Conservation (phyloP, 73 alveolate genomes). For the Tetrahymena borealis region DNA sequence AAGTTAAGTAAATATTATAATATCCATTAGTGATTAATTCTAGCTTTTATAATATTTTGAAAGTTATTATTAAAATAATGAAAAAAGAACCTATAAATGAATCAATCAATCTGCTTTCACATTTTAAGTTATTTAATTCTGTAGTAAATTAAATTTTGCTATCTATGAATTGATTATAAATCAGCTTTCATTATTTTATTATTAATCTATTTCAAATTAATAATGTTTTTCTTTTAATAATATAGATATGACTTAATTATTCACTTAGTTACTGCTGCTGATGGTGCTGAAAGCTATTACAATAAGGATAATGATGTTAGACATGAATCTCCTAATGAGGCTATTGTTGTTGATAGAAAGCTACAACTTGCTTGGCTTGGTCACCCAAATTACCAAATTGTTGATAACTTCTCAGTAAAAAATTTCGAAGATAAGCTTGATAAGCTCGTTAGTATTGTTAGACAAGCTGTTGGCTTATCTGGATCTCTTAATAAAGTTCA, state of each 20-base stretch:
- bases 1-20: no score
- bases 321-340: constrained; percentile 58
- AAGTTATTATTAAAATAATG: no score
- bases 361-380: constrained; percentile 57
- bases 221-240: background rate
- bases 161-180: no score
- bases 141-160: no score
- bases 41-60: no score
- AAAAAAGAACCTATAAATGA: no score
- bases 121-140: no score
- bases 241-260: constrained; percentile 59
- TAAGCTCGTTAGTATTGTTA: background rate
- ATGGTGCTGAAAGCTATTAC: constrained; percentile 57
- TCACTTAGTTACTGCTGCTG: constrained; percentile 80
- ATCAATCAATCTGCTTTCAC: no score
- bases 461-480: background rate
- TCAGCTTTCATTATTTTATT: no score
- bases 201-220: background rate
- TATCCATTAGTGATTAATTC: no score
- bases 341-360: constrained; percentile 48
- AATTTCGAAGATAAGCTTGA: constrained; percentile 65
- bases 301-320: constrained; percentile 54
- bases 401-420: constrained; percentile 40
- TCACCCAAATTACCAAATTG: constrained; percentile 55
- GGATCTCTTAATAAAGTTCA: background rate